A percentile compares a stretch with the other conserved stretches of the same genome.
These are phyloP conservation scores for Macrotyloma uniflorum DNA, from an alignment of 306 rosid species.

Conservation along the genomic window DNA sequence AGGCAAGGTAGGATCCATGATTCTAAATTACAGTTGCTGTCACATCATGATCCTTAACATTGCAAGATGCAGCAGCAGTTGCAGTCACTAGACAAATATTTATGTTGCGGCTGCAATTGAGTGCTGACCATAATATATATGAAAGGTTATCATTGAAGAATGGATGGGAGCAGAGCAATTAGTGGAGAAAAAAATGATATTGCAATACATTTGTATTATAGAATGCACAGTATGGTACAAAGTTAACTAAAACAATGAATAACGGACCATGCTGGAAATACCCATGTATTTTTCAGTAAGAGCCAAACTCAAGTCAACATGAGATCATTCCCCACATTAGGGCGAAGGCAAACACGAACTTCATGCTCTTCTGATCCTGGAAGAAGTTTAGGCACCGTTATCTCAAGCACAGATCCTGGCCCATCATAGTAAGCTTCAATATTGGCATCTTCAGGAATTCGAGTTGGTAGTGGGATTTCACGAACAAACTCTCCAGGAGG, in stretches of 20 bases:
- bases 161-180: conserved; percentile 12
- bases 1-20: too few relatives aligned
- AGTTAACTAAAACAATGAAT: conserved; percentile 37
- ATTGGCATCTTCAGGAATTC: conserved; percentile 67
- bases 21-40: too few relatives aligned
- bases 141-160: background rate
- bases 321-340: conserved; percentile 60
- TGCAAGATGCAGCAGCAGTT: too few relatives aligned
- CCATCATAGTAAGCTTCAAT: conserved; percentile 67
- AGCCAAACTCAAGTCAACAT: conserved; percentile 54
- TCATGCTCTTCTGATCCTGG: conserved; percentile 69
- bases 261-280: conserved; percentile 34
- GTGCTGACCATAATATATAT: background rate
- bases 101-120: too few relatives aligned
- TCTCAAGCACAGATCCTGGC: conserved; percentile 66
- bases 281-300: conserved; percentile 1
- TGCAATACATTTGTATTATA: conserved; percentile 25
- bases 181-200: conserved; percentile 6
- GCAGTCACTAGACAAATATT: too few relatives aligned
- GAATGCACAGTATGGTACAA: conserved; percentile 31
- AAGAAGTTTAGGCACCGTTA: conserved; percentile 59
- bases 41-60: too few relatives aligned
- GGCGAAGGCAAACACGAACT: conserved; percentile 63
- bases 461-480: conserved; percentile 63
- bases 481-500: conserved; percentile 68